Conservation (phyloP, 805 yeast species). For the Teunomyces aglyptinius region DNA sequence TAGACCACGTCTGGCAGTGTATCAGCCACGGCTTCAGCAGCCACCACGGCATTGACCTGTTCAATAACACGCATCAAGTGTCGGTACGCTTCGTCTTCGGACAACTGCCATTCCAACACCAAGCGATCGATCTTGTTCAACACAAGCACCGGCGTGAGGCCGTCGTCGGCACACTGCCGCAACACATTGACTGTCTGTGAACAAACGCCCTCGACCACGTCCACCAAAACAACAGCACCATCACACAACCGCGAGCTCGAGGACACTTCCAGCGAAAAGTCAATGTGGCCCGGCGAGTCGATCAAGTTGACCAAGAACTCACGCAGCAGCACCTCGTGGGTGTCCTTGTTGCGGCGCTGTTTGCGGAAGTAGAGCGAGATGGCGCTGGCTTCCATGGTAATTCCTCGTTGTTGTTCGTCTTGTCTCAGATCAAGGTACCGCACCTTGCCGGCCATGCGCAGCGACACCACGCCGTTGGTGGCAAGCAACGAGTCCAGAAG, state of each 20-base stretch:
- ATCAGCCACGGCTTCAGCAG: constrained; percentile 69
- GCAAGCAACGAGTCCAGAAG: constrained; percentile 89
- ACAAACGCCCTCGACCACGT: constrained; percentile 97
- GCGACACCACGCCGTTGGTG: constrained; percentile 94
- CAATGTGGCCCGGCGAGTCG: constrained; percentile 99
- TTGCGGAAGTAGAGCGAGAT: constrained; percentile 88
- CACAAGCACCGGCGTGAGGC: constrained; percentile 81
- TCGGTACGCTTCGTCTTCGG: constrained; percentile 80
- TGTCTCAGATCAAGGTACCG: constrained; percentile 90
- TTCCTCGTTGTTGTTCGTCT: constrained; percentile 94
- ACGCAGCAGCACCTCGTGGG: constrained; percentile 40
- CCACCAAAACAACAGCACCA: constrained; percentile 93
- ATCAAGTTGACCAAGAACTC: constrained; percentile 88
- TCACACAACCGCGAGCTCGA: constrained; percentile 95
- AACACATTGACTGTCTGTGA: constrained; percentile 95
- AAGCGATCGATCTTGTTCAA: constrained; percentile 89
- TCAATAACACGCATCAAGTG: constrained; percentile 80
- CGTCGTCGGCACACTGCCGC: constrained; percentile 94
- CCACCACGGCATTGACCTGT: constrained; percentile 92
- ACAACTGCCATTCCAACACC: constrained; percentile 73
- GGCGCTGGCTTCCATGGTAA: constrained; percentile 97
- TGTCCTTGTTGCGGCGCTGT: constrained; percentile 31
- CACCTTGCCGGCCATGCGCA: constrained; percentile 91
- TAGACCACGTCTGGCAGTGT: no score
- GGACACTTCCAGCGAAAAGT: constrained; percentile 93